phyloP scores from a whole-genome alignment of 257 asterid genomes.

The Lithospermum erythrorhizon region DNA sequence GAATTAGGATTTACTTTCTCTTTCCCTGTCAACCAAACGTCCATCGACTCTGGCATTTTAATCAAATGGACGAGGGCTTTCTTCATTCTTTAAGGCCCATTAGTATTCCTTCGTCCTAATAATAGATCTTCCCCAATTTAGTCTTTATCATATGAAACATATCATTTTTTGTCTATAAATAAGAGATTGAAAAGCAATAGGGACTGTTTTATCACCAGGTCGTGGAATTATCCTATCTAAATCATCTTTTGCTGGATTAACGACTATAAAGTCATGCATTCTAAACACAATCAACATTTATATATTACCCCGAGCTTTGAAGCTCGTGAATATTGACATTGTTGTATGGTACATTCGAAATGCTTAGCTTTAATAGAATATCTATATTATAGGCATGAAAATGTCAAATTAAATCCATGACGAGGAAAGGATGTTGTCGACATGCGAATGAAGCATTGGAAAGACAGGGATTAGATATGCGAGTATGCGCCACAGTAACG shows the following conservation, averaged over 20 bases:
- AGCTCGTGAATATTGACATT: neutral
- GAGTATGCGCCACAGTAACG: slow-evolving; percentile 63
- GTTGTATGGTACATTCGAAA: neutral
- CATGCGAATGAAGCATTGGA: slow-evolving; percentile 72
- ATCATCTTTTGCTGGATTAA: too few species aligned
- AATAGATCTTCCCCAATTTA: too few species aligned
- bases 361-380: neutral
- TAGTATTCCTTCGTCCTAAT: slow-evolving; percentile 19
- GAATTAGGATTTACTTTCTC: slow-evolving; percentile 80
- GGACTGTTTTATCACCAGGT: neutral
- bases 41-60: slow-evolving; percentile 62
- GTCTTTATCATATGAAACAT: too few species aligned
- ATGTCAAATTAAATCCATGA: slow-evolving; percentile 8
- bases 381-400: neutral
- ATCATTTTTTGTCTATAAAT: neutral
- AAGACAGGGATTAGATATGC: slow-evolving; percentile 52
- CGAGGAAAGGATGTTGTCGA: slow-evolving; percentile 72
- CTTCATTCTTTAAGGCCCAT: slow-evolving; percentile 70
- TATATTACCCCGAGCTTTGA: neutral
- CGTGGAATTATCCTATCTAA: neutral
- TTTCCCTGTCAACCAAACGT: slow-evolving; percentile 69
- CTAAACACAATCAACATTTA: neutral
- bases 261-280: neutral
- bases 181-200: neutral
- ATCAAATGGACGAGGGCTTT: slow-evolving; percentile 82